Base-by-base conservation (phyloP, 106 monocot genomes). In the Allium sativum region DNA sequence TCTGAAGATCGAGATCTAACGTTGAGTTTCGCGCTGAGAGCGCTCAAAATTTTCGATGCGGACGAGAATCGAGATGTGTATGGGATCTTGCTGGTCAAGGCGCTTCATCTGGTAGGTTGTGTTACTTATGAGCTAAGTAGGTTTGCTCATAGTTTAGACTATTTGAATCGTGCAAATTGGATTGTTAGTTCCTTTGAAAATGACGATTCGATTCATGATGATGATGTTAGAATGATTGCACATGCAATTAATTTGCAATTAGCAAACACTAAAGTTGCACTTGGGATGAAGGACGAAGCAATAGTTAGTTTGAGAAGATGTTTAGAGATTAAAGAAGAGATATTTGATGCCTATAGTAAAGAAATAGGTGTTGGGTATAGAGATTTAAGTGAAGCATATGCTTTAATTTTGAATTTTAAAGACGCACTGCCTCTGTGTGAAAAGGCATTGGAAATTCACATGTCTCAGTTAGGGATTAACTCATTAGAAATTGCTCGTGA, bases 401-500 rank as follows among this genome's bases (percentile, higher is more conserved):
- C 82, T 52, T 65, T 77, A 6, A 77, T 91, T 55, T 68, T 90
- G 59, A 73, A 84, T 55, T 96, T 96, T 53, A 84, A 87, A 20
- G 84, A 84, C 58, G 90, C 95, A 13, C 62, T 91, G 72, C 81
- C 87, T 1, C 53, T 82, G 13, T 90, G 87, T 54, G 21, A 64
- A 54, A 90, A 82, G 67, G 95, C 95, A 12, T 67, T 87, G 51
- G 84, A 96, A 20, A 82, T 96, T 20, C 84, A 91, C 44, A 20
- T 65, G 53, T 45, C 40, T 3, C 56, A 60, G 41, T 65, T 87
- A 18, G 95, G 95, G 22, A 60, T 58, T 47, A 81, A 84, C 56
- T 90, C 95, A 7, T 72, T 91, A 16, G 95, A 96, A 72, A 82
- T 91, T n/a, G 90, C 84, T 0, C 78, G 73, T 54, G 86, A 87